Evolutionary conservation across 805 yeast genomes (phyloP), one percentile per base, ranked within the genome.

Genomic region (Kuraishia floccosa): DNA sequence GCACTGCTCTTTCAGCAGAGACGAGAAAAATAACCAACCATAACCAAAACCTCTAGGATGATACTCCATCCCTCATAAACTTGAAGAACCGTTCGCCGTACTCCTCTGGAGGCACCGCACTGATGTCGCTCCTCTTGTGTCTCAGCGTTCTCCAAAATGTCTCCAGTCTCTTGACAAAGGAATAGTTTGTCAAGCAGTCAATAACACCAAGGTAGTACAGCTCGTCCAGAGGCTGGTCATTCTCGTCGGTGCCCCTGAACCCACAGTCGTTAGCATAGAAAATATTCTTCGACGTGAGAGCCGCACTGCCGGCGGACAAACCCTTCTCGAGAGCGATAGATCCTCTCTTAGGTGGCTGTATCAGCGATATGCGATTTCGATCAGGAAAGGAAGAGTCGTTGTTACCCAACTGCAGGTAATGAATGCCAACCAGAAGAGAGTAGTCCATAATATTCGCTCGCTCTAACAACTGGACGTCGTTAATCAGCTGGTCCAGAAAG

Each of bases 361-460:
- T 18, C 15, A 16, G 20, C 8, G 16, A 14, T 8, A 37, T 30
- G 28, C 33, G 30, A 15, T 31, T 37, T n/a, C n/a, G n/a, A n/a
- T n/a, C n/a, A n/a, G n/a, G n/a, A 15, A 20, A 13, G 20, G 31
- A 22, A 39, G 33, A 17, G 9, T 7, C 10, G 16, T 65, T 61
- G 36, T 71, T 72, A 2, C 78, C 83, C 38, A 65, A 61, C 18
- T 63, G 61, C 37, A 79, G 58, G 48, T 87, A 91, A 49, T 85
- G 96, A 20, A 87, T 67, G 1, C 98, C 99, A 27, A 93, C 56
- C 29, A 91, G 59, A 38, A 91, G 62, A 0, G 96, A 86, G 54
- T 93, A 91, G 52, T 91, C 99, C 99, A 91, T 91, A 22, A 84
- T 87, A 43, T 86, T 85, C 39, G 85, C 60, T 35, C 68, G 65